Evolutionary conservation across 805 yeast species (phyloP), one percentile per base, ranked within the genome.

Genomic region (Pichia pseudocactophila): DNA sequence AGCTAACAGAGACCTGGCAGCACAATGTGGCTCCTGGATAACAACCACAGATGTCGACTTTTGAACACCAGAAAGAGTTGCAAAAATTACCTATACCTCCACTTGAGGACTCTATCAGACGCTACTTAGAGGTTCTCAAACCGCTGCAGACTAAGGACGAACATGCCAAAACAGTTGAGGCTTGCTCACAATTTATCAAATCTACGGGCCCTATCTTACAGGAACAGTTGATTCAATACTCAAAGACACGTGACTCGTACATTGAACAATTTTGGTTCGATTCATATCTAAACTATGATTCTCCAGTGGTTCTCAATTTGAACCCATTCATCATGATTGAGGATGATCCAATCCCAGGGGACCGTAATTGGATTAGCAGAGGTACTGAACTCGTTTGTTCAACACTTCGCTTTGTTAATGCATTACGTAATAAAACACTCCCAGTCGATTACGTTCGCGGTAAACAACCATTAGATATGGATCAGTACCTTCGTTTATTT

Each of bases 251-350:
- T 48, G 78, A 83, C 39, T 81, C 94, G 2, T 88, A 83, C 59
- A 88, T 88, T 49, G 96, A 88, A 62, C 95, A 88, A 61, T 88
- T 88, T 60, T 88, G 96, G 96, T 88, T 76, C 61, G 96, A 88
- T 58, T 78, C 95, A 1, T 88, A 88, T 60, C 69, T 88, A 50
- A 80, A 80, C 59, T 85, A 83, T 59, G 96, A 88, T 60, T 80
- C 85, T 10, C 88, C 92, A 0, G 95, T 88, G 32, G 97, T 88
- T n/a, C 70, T 88, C 48, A 88, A 88, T 61, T 73, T 88, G 52
- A 88, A 88, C 55, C 97, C 97, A 0, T 88, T 85, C 57, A 87
- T 88, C 60, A 74, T 87, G 52, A 71, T 88, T 47, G 95, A 88
- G 59, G 96, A 88, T 56, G 96, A 88, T 54, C 95, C 96, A 1